These are phyloP conservation scores for Phytophthora pinifolia DNA, from an alignment of 352 stramenopile genomes.

Conservation along the genomic window DNA sequence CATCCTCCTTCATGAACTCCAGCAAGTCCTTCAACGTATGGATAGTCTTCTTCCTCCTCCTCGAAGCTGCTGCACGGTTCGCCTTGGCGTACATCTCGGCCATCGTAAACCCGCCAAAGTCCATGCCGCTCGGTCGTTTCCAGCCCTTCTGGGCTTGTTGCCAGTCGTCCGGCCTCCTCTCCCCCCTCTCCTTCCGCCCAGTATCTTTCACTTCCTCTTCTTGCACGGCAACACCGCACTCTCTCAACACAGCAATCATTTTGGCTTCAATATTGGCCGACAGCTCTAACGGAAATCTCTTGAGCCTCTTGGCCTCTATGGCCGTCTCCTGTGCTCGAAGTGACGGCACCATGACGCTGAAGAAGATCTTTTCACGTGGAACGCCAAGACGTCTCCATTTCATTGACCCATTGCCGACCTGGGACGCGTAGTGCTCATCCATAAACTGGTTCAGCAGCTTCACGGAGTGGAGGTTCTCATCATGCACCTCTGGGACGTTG, in stretches of 20 bases:
- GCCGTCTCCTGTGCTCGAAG: constrained; percentile 1
- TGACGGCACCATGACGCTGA: constrained; percentile 34
- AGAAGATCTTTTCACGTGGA: constrained; percentile 32
- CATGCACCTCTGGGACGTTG: constrained; percentile 51
- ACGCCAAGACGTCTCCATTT: constrained; percentile 7
- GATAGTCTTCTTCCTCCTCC: constrained; percentile 37
- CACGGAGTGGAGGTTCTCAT: constrained; percentile 70
- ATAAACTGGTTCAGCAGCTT: constrained; percentile 77
- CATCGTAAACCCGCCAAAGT: constrained; percentile 54
- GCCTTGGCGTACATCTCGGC: constrained; percentile 41
- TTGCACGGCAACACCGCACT: constrained; percentile 46
- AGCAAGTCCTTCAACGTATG: constrained; percentile 41
- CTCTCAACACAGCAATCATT: constrained; percentile 49
- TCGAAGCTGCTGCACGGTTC: constrained; percentile 19
- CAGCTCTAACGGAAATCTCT: constrained; percentile 53
- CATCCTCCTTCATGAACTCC: constrained; percentile 38
- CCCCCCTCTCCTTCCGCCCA: constrained; percentile 7
- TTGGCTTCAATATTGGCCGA: constrained; percentile 44
- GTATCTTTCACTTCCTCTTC: constrained; percentile 7
- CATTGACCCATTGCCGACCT: constrained; percentile 8
- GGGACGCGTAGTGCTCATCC: constrained; percentile 43
- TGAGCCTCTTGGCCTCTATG: constrained; percentile 25
- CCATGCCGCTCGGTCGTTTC: constrained; percentile 36
- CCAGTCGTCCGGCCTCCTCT: constrained; percentile 12
- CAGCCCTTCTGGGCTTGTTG: constrained; percentile 9